Evolutionary conservation across 1,284 basidiomycete species (phyloP), one percentile per base, ranked within the genome.

Genomic region (Ceraceosorus guamensis): DNA sequence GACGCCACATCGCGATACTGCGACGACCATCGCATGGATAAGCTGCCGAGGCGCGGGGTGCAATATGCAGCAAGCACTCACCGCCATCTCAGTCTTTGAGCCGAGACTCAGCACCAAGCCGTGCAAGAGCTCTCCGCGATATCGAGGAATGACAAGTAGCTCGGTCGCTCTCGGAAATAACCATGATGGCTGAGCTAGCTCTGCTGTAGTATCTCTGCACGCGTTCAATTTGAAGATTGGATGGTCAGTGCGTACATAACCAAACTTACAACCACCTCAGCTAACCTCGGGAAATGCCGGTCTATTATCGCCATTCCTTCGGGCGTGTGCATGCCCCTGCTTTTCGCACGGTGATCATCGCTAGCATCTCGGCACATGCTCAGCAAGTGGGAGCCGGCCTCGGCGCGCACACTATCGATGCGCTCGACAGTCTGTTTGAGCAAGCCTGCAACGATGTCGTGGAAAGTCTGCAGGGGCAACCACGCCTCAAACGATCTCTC

Each of bases 361-460:
- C 24, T 46, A 7, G 51, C 11, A 7, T 8, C n/a, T 6, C 35
- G 34, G 16, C 10, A 11, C 16, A 44, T 88, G 88, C 32, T n/a
- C 7, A 52, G 46, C 13, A 50, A 35, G 11, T 34, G 18, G 6
- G 32, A 37, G 7, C 30, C 34, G 24, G 46, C 60, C 47, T 59
- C 48, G 14, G 10, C 14, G 13, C 60, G 48, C 4, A 62, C 37
- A 33, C 46, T 47, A 16, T 96, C 91, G 31, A 97, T 83, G 61
- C 91, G 82, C 77, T 97, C 93, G 14, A 89, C 84, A 6, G 88
- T 87, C 73, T 95, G 90, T 76, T 91, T 95, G 57, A 91, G 79
- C 50, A 92, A 83, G 0, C 84, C 85, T 3, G 81, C 83, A 0
- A 71, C 49, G 2, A 66, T 54, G 0, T 7, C 8, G 2, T 70